These are phyloP conservation scores for Blastocystis sp. DNA, from an alignment of 352 stramenopile genomes.

Conservation along the genomic window DNA sequence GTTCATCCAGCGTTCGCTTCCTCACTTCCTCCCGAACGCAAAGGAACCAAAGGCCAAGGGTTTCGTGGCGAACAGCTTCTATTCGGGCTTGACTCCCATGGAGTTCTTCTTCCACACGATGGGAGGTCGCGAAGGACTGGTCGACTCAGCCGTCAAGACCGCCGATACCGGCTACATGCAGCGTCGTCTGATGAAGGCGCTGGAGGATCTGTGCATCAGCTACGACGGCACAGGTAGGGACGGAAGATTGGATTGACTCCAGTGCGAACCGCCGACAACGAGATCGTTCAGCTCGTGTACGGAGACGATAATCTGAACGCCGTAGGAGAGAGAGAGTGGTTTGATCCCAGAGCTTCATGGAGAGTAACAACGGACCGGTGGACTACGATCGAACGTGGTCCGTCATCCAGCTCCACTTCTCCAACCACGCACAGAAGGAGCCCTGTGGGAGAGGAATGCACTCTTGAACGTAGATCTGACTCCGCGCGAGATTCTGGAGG, in stretches of 20 bases:
- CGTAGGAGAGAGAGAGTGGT: background rate
- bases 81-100: slow-evolving; percentile 87
- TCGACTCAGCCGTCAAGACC: slow-evolving; percentile 98
- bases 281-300: slow-evolving; percentile 96
- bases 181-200: slow-evolving; percentile 87
- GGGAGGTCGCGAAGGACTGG: slow-evolving; percentile 93
- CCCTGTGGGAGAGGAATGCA: background rate
- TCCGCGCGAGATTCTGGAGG: slow-evolving; percentile 70
- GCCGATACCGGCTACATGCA: slow-evolving; percentile 98
- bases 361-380: slow-evolving; percentile 81
- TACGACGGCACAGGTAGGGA: slow-evolving; percentile 74
- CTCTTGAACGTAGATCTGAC: slow-evolving; percentile 66
- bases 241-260: background rate
- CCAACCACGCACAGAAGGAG: slow-evolving; percentile 60
- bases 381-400: slow-evolving; percentile 84
- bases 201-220: slow-evolving; percentile 89
- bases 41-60: slow-evolving; percentile 88
- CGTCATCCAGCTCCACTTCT: slow-evolving; percentile 73
- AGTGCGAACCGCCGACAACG: slow-evolving; percentile 75
- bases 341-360: slow-evolving; percentile 61
- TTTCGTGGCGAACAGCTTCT: slow-evolving; percentile 99
- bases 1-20: slow-evolving; percentile 93
- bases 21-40: slow-evolving; percentile 83
- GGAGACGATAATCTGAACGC: slow-evolving; percentile 96
- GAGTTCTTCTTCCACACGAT: slow-evolving; percentile 99